Evolutionary conservation across 2,329 filamentous ascomycete genomes (phyloP), one percentile per base, ranked within the genome.

Genomic region (Pseudocercospora musae): DNA sequence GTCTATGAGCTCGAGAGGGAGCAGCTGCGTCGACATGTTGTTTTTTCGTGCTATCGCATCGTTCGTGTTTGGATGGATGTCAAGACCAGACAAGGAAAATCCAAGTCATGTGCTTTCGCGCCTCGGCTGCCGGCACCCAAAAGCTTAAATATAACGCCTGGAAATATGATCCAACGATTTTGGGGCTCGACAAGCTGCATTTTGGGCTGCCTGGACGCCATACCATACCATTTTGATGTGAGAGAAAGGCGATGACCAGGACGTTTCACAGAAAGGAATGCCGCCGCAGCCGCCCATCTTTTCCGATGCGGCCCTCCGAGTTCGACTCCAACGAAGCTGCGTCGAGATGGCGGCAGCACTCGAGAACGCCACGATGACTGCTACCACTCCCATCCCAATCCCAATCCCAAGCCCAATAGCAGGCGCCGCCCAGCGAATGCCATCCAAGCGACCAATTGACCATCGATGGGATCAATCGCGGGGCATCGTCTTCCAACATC

Each of bases 1-100:
- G 82, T 99, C 95, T 78, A 99, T 98, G 75, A 99, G 87, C 80
- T 99, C 95, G 50, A 78, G 70, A 18, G 77, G 77, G 18, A 79
- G 71, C 15, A 79, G 67, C 64, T 73, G 72, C 9, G 68, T 67
- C 44, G 70, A 71, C 71, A 72, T 73, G 20, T 42, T 60, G 57
- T 23, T 27, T 42, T 21, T 10, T 5, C n/a, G n/a, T n/a, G 48
- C 48, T 54, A 48, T 44, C 52, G 61, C 53, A 54, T 53, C 44
- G 31, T 57, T 25, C 8, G 37, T 57, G 49, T 21, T 31, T 21
- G n/a, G 4, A 4, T 23, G 58, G 23, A n/a, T 13, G 57, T 52
- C 44, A 49, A 27, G 42, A 23, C 15, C 18, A 27, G 42, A 23
- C 15, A n/a, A 15, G 37, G 15, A 40, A 33, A 40, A 40, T 40